phyloP scores from a whole-genome alignment of 2,329 filamentous ascomycete species.

The Byssoonygena ceratinophila region DNA sequence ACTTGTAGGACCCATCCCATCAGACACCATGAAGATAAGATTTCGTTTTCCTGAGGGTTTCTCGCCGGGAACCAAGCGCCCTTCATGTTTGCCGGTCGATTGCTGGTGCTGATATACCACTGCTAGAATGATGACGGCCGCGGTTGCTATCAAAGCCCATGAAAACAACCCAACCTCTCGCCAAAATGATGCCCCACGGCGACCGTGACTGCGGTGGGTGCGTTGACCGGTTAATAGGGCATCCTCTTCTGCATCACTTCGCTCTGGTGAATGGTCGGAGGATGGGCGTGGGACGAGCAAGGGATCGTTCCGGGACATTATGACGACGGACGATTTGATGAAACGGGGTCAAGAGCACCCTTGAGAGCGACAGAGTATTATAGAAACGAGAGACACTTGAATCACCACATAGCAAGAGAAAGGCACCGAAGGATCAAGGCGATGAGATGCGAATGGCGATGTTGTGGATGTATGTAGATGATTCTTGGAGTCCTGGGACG shows the following conservation, averaged over 20 bases:
- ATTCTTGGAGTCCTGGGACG: too few species aligned
- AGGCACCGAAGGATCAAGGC: background rate
- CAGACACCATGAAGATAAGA: slow-evolving; percentile 96
- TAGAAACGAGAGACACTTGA: background rate
- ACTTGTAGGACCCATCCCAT: slow-evolving; percentile 94
- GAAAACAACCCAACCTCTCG: slow-evolving; percentile 66
- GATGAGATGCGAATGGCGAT: too few species aligned
- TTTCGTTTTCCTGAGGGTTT: slow-evolving; percentile 64
- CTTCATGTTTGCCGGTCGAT: slow-evolving; percentile 22
- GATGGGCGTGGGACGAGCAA: slow-evolving; percentile 45
- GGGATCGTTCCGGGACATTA: slow-evolving; percentile 40
- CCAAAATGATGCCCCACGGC: slow-evolving; percentile 48
- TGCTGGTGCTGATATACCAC: slow-evolving; percentile 60
- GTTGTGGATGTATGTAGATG: background rate
- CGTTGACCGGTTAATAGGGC: slow-evolving; percentile 50
- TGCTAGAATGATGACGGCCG: slow-evolving; percentile 65
- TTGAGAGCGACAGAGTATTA: background rate
- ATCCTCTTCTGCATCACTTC: slow-evolving; percentile 51
- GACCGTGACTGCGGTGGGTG: slow-evolving; percentile 22
- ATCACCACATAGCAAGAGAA: background rate
- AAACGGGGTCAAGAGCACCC: background rate
- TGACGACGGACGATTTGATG: background rate
- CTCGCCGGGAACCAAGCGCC: slow-evolving; percentile 30
- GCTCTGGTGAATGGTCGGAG: slow-evolving; percentile 47
- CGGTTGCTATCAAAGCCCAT: slow-evolving; percentile 75